phyloP scores from a whole-genome alignment of 2,329 filamentous ascomycete species.

The Lecanicillium sp. region DNA sequence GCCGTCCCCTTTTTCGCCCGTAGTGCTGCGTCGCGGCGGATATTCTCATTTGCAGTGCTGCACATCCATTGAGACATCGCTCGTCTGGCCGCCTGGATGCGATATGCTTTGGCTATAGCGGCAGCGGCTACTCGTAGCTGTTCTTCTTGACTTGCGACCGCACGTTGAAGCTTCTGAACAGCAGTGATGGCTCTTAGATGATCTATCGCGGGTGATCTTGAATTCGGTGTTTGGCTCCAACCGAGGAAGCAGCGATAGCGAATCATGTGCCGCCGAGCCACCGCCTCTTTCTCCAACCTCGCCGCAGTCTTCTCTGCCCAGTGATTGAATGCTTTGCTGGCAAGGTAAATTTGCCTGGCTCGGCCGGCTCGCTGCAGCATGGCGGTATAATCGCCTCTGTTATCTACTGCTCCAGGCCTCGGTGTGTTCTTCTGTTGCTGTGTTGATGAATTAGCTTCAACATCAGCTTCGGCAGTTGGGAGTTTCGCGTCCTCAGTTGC shows the following conservation, averaged over 20 bases:
- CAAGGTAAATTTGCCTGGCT: conserved; percentile 59
- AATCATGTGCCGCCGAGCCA: conserved; percentile 65
- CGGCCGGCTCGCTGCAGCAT: conserved; percentile 48
- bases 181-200: conserved; percentile 25
- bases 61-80: conserved; percentile 26
- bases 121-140: conserved; percentile 22
- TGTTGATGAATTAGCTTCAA: too few relatives aligned
- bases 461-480: too few relatives aligned
- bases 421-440: too few relatives aligned
- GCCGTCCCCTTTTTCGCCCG: conserved; percentile 18
- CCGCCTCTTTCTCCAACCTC: conserved; percentile 58
- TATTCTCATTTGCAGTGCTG: conserved; percentile 19
- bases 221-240: conserved; percentile 30
- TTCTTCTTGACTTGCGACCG: conserved; percentile 22
- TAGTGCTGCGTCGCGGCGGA: conserved; percentile 18
- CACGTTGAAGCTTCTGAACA: conserved; percentile 30
- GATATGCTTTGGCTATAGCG: conserved; percentile 19
- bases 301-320: conserved; percentile 63
- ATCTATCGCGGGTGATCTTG: conserved; percentile 25
- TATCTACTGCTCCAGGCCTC: too few relatives aligned
- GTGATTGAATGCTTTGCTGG: conserved; percentile 32
- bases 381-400: not conserved
- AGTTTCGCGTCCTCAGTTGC: too few relatives aligned
- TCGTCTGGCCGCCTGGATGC: conserved; percentile 17
- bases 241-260: conserved; percentile 41